These are phyloP conservation scores for Withania somnifera DNA, from an alignment of 305 asterid species.

Conservation along the genomic window DNA sequence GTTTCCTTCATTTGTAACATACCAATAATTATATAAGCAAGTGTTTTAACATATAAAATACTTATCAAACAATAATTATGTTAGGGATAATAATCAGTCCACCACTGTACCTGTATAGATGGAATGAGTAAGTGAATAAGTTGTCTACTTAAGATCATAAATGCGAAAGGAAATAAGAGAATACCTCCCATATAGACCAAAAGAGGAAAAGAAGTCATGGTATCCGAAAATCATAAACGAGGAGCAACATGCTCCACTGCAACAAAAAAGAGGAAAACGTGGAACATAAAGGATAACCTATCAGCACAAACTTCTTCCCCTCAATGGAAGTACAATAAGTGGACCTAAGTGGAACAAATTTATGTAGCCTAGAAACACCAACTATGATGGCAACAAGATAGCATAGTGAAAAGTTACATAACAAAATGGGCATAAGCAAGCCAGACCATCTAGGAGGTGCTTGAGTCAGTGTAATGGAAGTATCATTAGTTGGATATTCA, in stretches of 20 bases:
- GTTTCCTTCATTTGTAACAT: background rate
- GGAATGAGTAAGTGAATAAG: background rate
- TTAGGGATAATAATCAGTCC: background rate
- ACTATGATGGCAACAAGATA: background rate
- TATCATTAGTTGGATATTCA: background rate
- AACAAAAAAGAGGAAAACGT: background rate
- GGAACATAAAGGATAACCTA: background rate
- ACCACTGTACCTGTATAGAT: background rate
- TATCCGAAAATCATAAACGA: background rate
- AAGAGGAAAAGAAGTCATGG: background rate
- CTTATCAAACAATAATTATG: background rate
- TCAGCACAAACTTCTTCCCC: background rate
- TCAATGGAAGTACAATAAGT: background rate
- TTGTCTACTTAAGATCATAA: background rate
- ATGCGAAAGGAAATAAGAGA: background rate
- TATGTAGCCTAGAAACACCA: background rate
- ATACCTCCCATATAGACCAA: background rate
- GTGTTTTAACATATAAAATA: background rate
- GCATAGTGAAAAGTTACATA: background rate
- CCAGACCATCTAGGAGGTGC: background rate
- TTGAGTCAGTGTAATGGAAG: background rate
- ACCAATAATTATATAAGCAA: background rate
- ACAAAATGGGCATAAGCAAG: background rate
- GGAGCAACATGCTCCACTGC: background rate
- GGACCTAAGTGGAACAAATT: background rate